Base-by-base conservation (phyloP, 768 basidiomycete species). In the Pluteus cervinus region DNA sequence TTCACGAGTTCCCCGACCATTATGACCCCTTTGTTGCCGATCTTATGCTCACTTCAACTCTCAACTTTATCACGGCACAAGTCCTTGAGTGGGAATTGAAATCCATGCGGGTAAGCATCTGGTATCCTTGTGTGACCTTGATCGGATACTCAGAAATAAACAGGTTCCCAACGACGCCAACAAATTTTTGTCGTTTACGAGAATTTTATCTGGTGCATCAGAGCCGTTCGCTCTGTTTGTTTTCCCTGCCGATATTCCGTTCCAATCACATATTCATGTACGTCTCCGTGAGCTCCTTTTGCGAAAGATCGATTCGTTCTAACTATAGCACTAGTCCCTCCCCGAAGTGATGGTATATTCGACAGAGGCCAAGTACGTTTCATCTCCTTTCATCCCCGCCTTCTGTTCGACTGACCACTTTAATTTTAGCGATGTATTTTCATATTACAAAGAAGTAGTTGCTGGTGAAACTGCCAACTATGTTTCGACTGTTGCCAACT, bases 41-140 rank as follows among this genome's bases (percentile, higher is more conserved):
- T 26, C 41, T 63, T 10, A 61, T 73, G 36, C 47, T 59, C 20
- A 54, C 59, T 5, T 54, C 61, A 6, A 61, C 58, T 0, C 29
- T 69, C 29, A 62, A 61, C 24, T 55, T 60, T 23, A 43, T 71
- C 17, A 55, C 57, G 23, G 56, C 58, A 5, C 45, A 51, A 5
- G 37, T 45, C 3, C 22, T 49, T 29, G 47, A 49, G 12, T 38
- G 34, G 17, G 41, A 49, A 10, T 31, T 39, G 38, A 18, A 32
- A n/a, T 16, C 26, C 4, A 30, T n/a, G n/a, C n/a, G n/a, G n/a
- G n/a, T n/a, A n/a, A n/a, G n/a, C n/a, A n/a, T n/a, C n/a, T n/a
- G n/a, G n/a, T n/a, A n/a, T n/a, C n/a, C n/a, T n/a, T n/a, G n/a
- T n/a, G n/a, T n/a, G n/a, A n/a, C n/a, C n/a, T n/a, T 28, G 26